Conservation (phyloP, 2,329 filamentous ascomycete genomes). For the Aureobasidium subglaciale region DNA sequence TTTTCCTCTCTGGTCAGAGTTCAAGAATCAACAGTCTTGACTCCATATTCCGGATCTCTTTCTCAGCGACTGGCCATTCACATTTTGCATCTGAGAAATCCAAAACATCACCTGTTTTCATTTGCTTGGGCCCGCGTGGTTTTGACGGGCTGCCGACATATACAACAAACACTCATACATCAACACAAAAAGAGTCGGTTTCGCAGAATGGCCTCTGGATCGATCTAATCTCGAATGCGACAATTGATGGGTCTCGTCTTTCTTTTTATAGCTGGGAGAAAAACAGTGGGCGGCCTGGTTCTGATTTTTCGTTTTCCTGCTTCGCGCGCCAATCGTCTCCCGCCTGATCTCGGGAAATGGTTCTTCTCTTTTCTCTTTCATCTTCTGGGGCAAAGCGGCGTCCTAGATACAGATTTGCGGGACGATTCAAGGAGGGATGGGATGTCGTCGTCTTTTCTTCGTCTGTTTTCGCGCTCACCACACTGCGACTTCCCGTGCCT, state of each 20-base stretch:
- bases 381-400: slow-evolving; percentile 14
- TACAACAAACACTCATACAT: neutral
- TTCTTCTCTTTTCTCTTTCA: neutral
- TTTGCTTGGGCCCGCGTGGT: neutral
- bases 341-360: neutral
- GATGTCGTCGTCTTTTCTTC: neutral
- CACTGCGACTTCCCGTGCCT: neutral
- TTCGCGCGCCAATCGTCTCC: neutral
- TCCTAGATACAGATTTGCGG: slow-evolving; percentile 7
- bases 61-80: neutral
- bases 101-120: neutral
- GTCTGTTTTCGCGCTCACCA: neutral
- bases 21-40: slow-evolving; percentile 8
- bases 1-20: neutral
- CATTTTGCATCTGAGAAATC: neutral
- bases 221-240: slow-evolving; percentile 1
- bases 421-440: neutral
- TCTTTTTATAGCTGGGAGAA: slow-evolving; percentile 4
- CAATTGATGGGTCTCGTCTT: neutral
- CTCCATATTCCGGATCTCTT: neutral
- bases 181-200: neutral
- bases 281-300: slow-evolving; percentile 9
- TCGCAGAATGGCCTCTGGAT: neutral
- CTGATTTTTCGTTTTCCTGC: neutral
- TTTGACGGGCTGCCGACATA: neutral